Percentiles rank a stretch among this genome's conserved stretches.
Conservation (phyloP, 73 alveolate genomes). For the Paramecium tetraurelia region DNA sequence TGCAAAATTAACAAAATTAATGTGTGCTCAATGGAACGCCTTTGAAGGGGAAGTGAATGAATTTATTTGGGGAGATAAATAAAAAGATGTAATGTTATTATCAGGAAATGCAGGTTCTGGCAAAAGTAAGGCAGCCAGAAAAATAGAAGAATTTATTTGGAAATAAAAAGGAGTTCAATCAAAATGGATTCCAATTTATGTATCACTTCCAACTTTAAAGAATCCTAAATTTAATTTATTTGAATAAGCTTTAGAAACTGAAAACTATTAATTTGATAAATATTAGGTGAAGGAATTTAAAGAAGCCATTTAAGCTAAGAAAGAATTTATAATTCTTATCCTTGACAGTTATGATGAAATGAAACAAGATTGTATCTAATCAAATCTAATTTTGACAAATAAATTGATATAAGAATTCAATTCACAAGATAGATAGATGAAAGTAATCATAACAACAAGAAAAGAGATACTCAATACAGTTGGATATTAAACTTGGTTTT, state of each 20-base stretch:
- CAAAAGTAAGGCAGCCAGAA: not conserved
- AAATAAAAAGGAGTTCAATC: not conserved
- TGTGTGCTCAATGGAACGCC: not conserved
- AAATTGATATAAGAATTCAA: not conserved
- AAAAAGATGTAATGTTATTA: not conserved
- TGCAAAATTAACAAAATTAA: not conserved
- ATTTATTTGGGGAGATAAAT: not conserved
- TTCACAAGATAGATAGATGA: not conserved
- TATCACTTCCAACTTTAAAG: not conserved
- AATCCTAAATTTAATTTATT: not conserved
- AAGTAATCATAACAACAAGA: not conserved
- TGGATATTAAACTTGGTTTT: not conserved
- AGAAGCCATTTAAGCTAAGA: not conserved
- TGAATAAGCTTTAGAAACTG: not conserved
- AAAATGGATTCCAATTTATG: not conserved
- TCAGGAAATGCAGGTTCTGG: slow-evolving; percentile 25
- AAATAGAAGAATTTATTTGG: not conserved
- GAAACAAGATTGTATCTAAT: not conserved
- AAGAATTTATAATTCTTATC: not conserved
- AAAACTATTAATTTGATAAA: not conserved
- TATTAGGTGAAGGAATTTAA: not conserved
- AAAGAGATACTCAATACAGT: not conserved
- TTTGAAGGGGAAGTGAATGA: not conserved
- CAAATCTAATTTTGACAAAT: not conserved
- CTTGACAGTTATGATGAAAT: slow-evolving; percentile 25